Evolutionary conservation across 805 yeast species (phyloP), one percentile per base, ranked within the genome.

Genomic region (Tetrapisispora pingtungensis): DNA sequence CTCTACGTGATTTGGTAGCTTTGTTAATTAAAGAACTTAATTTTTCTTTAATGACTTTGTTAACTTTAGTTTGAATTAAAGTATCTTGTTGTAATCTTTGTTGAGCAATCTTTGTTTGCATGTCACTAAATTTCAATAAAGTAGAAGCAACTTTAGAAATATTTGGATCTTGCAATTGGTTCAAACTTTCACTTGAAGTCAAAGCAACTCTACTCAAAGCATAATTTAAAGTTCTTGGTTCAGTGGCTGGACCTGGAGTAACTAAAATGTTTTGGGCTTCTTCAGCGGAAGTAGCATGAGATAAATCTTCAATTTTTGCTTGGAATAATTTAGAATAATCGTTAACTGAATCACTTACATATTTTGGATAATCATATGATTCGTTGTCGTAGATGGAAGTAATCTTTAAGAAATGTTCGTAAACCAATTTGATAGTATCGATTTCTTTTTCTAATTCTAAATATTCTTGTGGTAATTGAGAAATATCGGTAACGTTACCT

Each of bases 381-480:
- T 84, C 95, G 52, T 69, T 74, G 56, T 81, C 89, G 65, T 81
- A 85, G 33, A 68, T 64, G 15, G 68, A 53, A 18, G 81, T 71
- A 36, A 79, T 77, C 18, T 74, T 62, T 31, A 78, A 64, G 47
- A 79, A 63, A 56, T 74, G 73, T 51, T 68, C 73, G 70, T 82
- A 84, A 45, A 84, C 79, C 40, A 72, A 66, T 67, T 81, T 79
- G 62, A 85, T 72, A 47, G 83, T 75, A 54, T 85, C 95, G 47
- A 84, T 77, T 56, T 77, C 79, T 49, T 72, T 69, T 65, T 86
- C 95, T 52, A 85, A 73, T 47, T 78, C 81, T 43, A 81, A 67
- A 61, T 84, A 86, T 62, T 86, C 95, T 46, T 80, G 78, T 28
- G 95, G 95, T 51, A 86, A 72, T 59, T 85, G 89, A 44, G 90